Evolutionary conservation across 1,284 basidiomycete genomes (phyloP).

Genomic region (Microbotryum intermedium): DNA sequence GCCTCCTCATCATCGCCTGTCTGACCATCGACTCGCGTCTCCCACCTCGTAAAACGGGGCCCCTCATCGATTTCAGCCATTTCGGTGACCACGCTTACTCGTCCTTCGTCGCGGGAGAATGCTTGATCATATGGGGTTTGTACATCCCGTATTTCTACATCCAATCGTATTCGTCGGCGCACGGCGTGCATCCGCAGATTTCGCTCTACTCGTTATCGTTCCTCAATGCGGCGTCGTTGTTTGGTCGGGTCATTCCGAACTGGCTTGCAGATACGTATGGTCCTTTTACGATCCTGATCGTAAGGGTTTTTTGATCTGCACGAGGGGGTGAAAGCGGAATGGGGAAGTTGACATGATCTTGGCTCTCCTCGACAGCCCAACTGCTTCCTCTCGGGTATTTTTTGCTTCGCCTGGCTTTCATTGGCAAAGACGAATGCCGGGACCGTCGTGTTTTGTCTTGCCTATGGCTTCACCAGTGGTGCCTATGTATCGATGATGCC

Average conservation of each 20-base stretch:
- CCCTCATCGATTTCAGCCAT: slow-evolving; percentile 22
- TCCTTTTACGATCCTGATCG: slow-evolving; percentile 28
- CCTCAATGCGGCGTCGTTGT: slow-evolving; percentile 30
- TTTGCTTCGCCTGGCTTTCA: slow-evolving; percentile 28
- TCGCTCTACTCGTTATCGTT: slow-evolving; percentile 30
- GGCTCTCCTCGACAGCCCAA: slow-evolving; percentile 5
- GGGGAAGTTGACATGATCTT: neutral
- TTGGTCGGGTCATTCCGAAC: slow-evolving; percentile 30
- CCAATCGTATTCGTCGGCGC: slow-evolving; percentile 15
- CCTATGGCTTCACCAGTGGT: slow-evolving; percentile 11
- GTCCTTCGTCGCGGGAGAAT: slow-evolving; percentile 28
- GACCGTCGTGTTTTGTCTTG: slow-evolving; percentile 37
- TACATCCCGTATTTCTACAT: slow-evolving; percentile 31
- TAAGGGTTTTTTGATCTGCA: too few species aligned
- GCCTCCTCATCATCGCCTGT: slow-evolving; percentile 21
- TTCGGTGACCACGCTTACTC: slow-evolving; percentile 29
- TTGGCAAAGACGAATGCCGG: slow-evolving; percentile 22
- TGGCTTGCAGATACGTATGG: slow-evolving; percentile 33
- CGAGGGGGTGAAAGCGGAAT: neutral
- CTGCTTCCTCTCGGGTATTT: slow-evolving; percentile 22
- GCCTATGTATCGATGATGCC: slow-evolving; percentile 26
- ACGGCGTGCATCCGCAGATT: slow-evolving; percentile 33
- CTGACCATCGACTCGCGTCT: slow-evolving; percentile 25
- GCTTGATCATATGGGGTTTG: slow-evolving; percentile 31
- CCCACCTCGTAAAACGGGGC: slow-evolving; percentile 25